A percentile compares a stretch with the other conserved stretches of the same genome.
These are phyloP conservation scores for Amanita polypyramis DNA, from an alignment of 768 basidiomycete species.

Conservation along the genomic window DNA sequence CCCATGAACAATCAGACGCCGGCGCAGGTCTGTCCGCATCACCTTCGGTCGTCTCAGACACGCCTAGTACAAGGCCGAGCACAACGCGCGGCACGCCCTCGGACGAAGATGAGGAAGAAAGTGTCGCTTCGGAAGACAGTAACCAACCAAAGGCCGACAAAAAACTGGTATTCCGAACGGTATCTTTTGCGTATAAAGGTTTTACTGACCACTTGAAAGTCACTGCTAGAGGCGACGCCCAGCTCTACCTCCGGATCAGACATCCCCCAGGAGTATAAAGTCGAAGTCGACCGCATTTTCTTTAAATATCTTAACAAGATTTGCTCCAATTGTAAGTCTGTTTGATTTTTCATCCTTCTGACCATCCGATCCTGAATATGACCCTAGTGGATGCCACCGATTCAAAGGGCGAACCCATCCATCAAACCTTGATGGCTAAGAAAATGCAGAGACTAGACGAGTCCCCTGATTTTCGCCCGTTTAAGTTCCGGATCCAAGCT, in stretches of 20 bases:
- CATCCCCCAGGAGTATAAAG: constrained; percentile 70
- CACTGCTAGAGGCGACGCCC: constrained; percentile 19
- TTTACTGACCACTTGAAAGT: constrained; percentile 1
- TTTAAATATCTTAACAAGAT: constrained; percentile 79
- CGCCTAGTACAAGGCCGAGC: constrained; percentile 16
- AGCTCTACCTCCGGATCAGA: constrained; percentile 29
- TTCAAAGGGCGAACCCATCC: constrained; percentile 91
- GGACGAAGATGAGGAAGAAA: constrained; percentile 41
- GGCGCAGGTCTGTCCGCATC: constrained; percentile 15
- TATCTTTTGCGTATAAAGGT: not conserved
- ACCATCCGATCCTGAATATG: constrained; percentile 13
- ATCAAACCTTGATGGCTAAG: constrained; percentile 98
- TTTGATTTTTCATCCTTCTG: constrained; percentile 10
- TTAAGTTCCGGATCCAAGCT: constrained; percentile 98
- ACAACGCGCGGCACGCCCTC: constrained; percentile 31
- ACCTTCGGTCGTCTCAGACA: constrained; percentile 21
- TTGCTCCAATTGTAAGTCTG: constrained; percentile 80
- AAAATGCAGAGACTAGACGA: constrained; percentile 97
- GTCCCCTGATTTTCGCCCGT: constrained; percentile 92
- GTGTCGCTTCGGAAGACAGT: constrained; percentile 31
- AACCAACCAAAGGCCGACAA: constrained; percentile 13
- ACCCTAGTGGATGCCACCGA: constrained; percentile 81
- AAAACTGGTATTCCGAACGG: constrained; percentile 2
- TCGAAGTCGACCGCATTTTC: constrained; percentile 84
- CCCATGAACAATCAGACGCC: constrained; percentile 10